These are phyloP conservation scores for Pseudocohnilembus persalinus DNA, from an alignment of 169 alveolate species.

Conservation along the genomic window DNA sequence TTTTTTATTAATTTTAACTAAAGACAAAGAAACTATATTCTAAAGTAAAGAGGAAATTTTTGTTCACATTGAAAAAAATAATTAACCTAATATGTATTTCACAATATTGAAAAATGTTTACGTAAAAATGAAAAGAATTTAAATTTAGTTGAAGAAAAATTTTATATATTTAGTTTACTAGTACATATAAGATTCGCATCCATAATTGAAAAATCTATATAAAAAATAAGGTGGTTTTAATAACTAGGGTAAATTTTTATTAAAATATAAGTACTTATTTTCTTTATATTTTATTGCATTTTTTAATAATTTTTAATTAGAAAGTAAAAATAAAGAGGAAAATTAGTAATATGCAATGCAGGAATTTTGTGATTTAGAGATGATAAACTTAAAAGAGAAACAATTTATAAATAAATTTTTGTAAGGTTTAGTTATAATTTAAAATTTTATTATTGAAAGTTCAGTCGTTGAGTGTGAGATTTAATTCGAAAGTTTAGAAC, in stretches of 20 bases:
- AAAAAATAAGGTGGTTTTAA: too few species aligned
- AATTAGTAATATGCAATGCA: not conserved
- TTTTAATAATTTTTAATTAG: too few species aligned
- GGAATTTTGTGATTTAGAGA: not conserved
- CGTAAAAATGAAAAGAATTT: not conserved
- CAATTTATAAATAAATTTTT: too few species aligned
- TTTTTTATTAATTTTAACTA: too few species aligned
- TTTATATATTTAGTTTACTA: too few species aligned
- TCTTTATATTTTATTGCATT: too few species aligned
- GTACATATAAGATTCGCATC: too few species aligned
- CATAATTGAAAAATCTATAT: too few species aligned
- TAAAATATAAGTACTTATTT: too few species aligned
- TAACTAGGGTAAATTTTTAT: too few species aligned
- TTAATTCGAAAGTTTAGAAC: not conserved
- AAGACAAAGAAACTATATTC: not conserved
- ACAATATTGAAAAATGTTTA: not conserved
- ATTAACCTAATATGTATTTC: not conserved
- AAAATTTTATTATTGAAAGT: not conserved
- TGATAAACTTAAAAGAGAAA: not conserved
- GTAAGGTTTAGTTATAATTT: not conserved
- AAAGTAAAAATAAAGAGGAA: too few species aligned
- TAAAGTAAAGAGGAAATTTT: not conserved
- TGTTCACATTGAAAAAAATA: not conserved
- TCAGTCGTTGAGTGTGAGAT: not conserved
- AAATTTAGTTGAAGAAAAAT: too few species aligned